phyloP scores from a whole-genome alignment of 345 rosid genomes.

The Garcia nutans region DNA sequence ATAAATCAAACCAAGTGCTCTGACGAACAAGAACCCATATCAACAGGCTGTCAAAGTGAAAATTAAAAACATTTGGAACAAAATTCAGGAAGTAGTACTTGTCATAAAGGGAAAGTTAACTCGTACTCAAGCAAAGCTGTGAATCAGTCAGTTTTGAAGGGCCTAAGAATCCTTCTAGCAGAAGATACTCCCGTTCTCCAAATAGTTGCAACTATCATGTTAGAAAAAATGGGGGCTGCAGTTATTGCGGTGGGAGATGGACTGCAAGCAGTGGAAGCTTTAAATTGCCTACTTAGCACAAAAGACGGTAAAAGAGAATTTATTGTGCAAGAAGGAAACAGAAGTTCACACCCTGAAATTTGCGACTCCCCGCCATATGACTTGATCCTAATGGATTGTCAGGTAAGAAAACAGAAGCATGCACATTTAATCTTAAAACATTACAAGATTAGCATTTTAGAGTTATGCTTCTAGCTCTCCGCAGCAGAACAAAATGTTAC shows the following conservation, averaged over 20 bases:
- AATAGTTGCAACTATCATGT: slow-evolving; percentile 87
- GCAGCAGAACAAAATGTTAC: background rate
- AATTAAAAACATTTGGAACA: slow-evolving; percentile 29
- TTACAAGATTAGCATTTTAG: background rate
- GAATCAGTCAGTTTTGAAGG: slow-evolving; percentile 55
- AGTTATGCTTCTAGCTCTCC: background rate
- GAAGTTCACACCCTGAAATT: slow-evolving; percentile 25
- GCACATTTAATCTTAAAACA: background rate
- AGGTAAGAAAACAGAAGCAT: slow-evolving; percentile 17
- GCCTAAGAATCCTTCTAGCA: slow-evolving; percentile 70
- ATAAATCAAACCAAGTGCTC: slow-evolving; percentile 11
- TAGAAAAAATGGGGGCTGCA: slow-evolving; percentile 78
- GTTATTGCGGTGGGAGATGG: slow-evolving; percentile 85
- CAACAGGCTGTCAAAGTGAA: background rate
- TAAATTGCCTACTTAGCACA: slow-evolving; percentile 33
- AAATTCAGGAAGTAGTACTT: slow-evolving; percentile 18
- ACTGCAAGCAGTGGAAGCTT: slow-evolving; percentile 76
- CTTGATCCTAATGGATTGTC: slow-evolving; percentile 38
- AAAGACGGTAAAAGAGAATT: slow-evolving; percentile 25
- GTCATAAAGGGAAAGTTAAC: slow-evolving; percentile 32
- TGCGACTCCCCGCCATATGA: slow-evolving; percentile 26
- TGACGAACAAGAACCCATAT: slow-evolving; percentile 3
- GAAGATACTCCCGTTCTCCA: slow-evolving; percentile 94
- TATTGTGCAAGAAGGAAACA: slow-evolving; percentile 27
- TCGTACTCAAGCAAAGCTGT: slow-evolving; percentile 35